Percentiles rank a stretch among this genome's conserved stretches.
Evolutionary conservation across 2,329 filamentous ascomycete genomes (phyloP).

Genomic region (Curvularia verruculosa): DNA sequence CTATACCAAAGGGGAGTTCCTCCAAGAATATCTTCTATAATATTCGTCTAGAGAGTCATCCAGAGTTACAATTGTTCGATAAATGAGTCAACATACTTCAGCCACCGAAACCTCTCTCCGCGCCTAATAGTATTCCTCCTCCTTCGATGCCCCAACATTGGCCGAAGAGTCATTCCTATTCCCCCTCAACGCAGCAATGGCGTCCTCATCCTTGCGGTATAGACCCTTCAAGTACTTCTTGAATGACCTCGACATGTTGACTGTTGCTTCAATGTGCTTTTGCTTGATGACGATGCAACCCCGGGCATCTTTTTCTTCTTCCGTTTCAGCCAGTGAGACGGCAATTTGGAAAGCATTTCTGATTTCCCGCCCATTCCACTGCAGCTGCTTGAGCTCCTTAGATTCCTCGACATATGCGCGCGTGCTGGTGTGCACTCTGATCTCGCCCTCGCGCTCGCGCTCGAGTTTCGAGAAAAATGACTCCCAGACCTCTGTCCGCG

Average conservation of each 20-base stretch:
- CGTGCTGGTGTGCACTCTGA: conserved; percentile 17
- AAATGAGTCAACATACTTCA: no score
- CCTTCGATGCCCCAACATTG: neutral
- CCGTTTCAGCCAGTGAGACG: conserved; percentile 24
- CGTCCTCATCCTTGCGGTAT: conserved; percentile 10
- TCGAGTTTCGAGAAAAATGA: conserved; percentile 20
- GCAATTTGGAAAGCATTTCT: conserved; percentile 37
- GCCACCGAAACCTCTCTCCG: neutral
- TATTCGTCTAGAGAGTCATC: neutral
- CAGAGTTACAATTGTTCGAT: neutral
- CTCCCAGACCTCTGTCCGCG: conserved; percentile 25
- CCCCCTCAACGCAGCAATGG: neutral
- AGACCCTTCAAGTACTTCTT: conserved; percentile 21
- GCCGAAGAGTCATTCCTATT: neutral
- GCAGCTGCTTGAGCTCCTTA: conserved; percentile 19
- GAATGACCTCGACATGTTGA: conserved; percentile 20
- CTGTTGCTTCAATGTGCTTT: conserved; percentile 17
- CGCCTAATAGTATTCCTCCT: neutral
- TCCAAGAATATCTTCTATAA: neutral
- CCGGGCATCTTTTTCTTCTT: conserved; percentile 5
- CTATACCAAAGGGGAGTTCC: neutral
- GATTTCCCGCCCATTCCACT: conserved; percentile 41
- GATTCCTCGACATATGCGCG: conserved; percentile 16
- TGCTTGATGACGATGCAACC: conserved; percentile 8
- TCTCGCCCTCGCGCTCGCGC: conserved; percentile 12